Conservation (phyloP, 1,284 basidiomycete species). For the Bondarzewia mesenterica region DNA sequence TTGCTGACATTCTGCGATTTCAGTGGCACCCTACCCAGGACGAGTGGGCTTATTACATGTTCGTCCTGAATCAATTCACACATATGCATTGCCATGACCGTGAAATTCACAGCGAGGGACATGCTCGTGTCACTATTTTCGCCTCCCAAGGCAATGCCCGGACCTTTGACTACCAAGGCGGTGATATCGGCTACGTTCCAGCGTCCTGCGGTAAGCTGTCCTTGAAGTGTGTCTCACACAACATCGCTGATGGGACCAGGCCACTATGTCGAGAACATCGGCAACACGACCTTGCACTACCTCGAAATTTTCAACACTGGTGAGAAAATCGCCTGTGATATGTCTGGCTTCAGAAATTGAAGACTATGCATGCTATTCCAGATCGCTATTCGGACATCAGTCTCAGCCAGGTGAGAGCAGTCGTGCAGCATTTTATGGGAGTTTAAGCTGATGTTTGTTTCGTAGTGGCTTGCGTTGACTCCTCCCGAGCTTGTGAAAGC, state of each 20-base stretch:
- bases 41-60: conserved; percentile 56
- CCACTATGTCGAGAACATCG: conserved; percentile 68
- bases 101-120: conserved; percentile 45
- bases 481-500: conserved; percentile 32
- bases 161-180: conserved; percentile 56
- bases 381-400: conserved; percentile 60
- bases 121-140: conserved; percentile 56
- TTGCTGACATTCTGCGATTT: neutral
- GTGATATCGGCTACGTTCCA: conserved; percentile 60
- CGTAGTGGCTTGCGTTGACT: conserved; percentile 33
- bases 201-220: conserved; percentile 36
- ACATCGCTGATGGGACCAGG: conserved; percentile 23
- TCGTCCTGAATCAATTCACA: no score
- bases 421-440: neutral
- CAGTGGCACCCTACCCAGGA: conserved; percentile 73
- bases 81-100: no score
- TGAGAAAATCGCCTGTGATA: conserved; percentile 16
- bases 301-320: conserved; percentile 60
- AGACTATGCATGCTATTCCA: neutral
- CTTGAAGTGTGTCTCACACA: neutral
- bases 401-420: conserved; percentile 39
- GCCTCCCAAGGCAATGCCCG: conserved; percentile 51
- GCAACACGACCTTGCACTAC: conserved; percentile 52
- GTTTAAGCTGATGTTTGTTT: neutral
- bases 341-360: neutral